Conservation (phyloP, 2,329 filamentous ascomycete genomes). For the Cytospora leucostoma region DNA sequence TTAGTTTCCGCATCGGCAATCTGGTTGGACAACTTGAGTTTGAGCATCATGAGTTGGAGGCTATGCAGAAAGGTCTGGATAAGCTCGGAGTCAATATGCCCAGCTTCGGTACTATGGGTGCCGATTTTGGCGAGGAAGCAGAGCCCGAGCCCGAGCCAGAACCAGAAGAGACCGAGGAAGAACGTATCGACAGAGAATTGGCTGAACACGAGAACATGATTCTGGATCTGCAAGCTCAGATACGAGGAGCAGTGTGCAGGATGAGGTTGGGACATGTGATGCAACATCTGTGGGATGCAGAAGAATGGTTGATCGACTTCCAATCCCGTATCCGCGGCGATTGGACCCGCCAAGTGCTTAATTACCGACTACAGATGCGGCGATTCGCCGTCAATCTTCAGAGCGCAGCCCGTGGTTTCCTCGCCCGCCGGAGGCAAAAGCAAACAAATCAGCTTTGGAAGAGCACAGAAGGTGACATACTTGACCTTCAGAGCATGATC, state of each 20-base stretch:
- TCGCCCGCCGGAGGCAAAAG: conserved; percentile 65
- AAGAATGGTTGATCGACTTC: conserved; percentile 75
- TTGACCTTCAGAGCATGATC: conserved; percentile 80
- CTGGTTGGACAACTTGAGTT: conserved; percentile 95
- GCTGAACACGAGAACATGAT: conserved; percentile 72
- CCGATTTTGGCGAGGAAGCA: conserved; percentile 84
- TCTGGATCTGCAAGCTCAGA: conserved; percentile 81
- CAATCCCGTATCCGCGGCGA: conserved; percentile 88
- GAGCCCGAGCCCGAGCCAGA: conserved; percentile 52
- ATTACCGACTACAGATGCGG: conserved; percentile 81
- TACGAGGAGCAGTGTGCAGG: conserved; percentile 77
- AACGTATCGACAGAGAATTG: conserved; percentile 80
- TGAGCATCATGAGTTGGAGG: conserved; percentile 95
- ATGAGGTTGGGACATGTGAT: conserved; percentile 78
- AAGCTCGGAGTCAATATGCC: conserved; percentile 95
- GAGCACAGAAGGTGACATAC: conserved; percentile 68
- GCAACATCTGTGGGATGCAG: conserved; percentile 86
- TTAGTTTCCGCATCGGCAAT: conserved; percentile 95
- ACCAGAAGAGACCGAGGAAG: conserved; percentile 85
- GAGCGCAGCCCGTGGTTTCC: conserved; percentile 72
- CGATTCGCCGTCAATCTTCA: conserved; percentile 79
- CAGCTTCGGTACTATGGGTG: conserved; percentile 95
- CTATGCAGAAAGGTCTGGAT: conserved; percentile 94
- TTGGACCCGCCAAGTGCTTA: conserved; percentile 79
- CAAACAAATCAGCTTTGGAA: conserved; percentile 69